Conservation (phyloP, 1,139 yeast species). For the Kodamaea plutei region DNA sequence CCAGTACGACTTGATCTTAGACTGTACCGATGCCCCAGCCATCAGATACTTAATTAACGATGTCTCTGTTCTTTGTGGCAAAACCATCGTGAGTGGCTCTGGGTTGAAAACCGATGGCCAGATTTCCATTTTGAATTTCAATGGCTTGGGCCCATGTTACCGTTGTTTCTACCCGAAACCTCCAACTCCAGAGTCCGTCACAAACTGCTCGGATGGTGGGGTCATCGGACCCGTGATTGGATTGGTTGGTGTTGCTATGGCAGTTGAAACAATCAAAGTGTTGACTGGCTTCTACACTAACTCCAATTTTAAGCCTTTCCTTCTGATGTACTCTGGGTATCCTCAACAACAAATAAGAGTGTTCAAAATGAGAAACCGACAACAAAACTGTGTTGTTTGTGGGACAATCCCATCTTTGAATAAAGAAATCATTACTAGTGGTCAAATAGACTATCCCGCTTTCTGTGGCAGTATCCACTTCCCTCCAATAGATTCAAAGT, state of each 20-base stretch:
- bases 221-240: constrained; percentile 96
- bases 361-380: constrained; percentile 76
- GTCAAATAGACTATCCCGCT: constrained; percentile 54
- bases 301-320: constrained; percentile 60
- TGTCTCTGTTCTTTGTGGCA: constrained; percentile 64
- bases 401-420: constrained; percentile 51
- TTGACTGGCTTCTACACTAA: constrained; percentile 52
- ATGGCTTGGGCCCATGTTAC: constrained; percentile 82
- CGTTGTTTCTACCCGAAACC: constrained; percentile 90
- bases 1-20: constrained; percentile 73
- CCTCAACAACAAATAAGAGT: constrained; percentile 66
- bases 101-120: constrained; percentile 94
- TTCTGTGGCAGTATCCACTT: constrained; percentile 69
- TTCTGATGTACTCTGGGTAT: constrained; percentile 69
- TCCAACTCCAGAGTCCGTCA: constrained; percentile 78
- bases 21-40: constrained; percentile 92
- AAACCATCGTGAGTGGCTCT: constrained; percentile 84
- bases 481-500: constrained; percentile 35
- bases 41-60: constrained; percentile 87
- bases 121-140: constrained; percentile 66
- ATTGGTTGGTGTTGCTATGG: constrained; percentile 82
- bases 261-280: constrained; percentile 78
- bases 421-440: constrained; percentile 38
- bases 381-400: constrained; percentile 61
- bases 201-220: constrained; percentile 92